Base-by-base conservation (phyloP, 306 rosid genomes). In the Lathyrus tuberosus region DNA sequence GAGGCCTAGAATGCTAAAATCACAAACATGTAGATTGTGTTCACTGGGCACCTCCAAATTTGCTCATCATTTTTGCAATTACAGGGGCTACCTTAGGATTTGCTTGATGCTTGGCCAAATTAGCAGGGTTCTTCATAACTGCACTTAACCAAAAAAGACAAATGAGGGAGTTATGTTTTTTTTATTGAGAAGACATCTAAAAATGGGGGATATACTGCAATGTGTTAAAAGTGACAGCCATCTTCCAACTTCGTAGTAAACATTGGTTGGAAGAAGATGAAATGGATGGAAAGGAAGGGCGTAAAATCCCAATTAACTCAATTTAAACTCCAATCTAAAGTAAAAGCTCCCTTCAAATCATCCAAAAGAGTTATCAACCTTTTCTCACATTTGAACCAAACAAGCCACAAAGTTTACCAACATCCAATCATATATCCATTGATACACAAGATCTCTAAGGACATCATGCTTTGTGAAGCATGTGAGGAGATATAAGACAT, bases 91-190 rank as follows among this genome's bases (percentile, higher is more conserved):
- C 96, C 83, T 91, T 91, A 24, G 97, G 97, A 69, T 91, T 91
- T 69, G 76, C 46, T 71, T 91, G 96, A 78, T 91, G 97, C 83
- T 91, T 89, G 14, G 93, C 91, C 64, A 91, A 86, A 81, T 91
- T 89, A 33, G 94, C 94, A 56, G 96, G 97, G 81, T 91, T 84
- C 85, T 84, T 89, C 97, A 91, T 91, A 10, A 91, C 97, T 91
- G 93, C 86, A 80, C 71, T 35, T 35, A 76, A 44, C 31, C 33
- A 20, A 47, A 54, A 14, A 59, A 14, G 6, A 7, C 18, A 15
- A 9, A 57, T 31, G 40, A 28, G 18, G 38, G 6, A 57, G 0
- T 57, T 3, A 2, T 56, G 7, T 31, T 6, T 17, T 56, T 56
- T 56, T 35, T 10, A 4, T 5, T 56, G 31, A 33, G 10, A 57